These are phyloP conservation scores for Melocanna baccifera DNA, from an alignment of 176 grass and related monocot species.

Conservation along the genomic window DNA sequence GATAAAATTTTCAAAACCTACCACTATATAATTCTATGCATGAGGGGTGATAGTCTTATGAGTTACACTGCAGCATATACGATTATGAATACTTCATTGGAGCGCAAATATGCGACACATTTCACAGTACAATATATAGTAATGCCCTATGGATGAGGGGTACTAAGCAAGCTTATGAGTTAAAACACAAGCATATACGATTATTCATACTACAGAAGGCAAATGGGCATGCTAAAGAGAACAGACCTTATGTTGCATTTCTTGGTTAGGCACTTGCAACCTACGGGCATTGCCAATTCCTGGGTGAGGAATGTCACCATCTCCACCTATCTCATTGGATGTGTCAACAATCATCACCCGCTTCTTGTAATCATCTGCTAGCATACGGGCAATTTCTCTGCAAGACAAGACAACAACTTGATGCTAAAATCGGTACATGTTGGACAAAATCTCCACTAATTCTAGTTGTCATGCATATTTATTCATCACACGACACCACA, in stretches of 20 bases:
- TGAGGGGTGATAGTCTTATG: not conserved
- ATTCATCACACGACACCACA: not conserved
- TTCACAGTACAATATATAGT: not conserved
- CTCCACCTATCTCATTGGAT: slow-evolving; percentile 94
- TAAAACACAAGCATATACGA: not conserved
- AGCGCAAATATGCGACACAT: not conserved
- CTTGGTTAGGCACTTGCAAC: slow-evolving; percentile 82
- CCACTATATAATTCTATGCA: not conserved
- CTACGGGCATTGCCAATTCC: slow-evolving; percentile 78
- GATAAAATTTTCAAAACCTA: not conserved
- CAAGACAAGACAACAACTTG: not conserved
- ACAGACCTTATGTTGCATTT: slow-evolving; percentile 86
- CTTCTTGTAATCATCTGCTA: slow-evolving; percentile 84
- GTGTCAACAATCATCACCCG: slow-evolving; percentile 91
- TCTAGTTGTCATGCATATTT: not conserved
- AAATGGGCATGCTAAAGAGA: not conserved
- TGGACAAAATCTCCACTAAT: not conserved
- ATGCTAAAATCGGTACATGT: not conserved
- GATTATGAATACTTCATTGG: not conserved
- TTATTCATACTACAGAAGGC: not conserved
- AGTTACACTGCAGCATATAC: not conserved
- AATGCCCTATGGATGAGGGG: not conserved
- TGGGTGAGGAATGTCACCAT: slow-evolving; percentile 88
- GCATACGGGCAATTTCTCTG: slow-evolving; percentile 89
- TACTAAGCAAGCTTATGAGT: not conserved